Base-by-base conservation (phyloP, 345 rosid genomes). In the Eucalyptus caleyi region DNA sequence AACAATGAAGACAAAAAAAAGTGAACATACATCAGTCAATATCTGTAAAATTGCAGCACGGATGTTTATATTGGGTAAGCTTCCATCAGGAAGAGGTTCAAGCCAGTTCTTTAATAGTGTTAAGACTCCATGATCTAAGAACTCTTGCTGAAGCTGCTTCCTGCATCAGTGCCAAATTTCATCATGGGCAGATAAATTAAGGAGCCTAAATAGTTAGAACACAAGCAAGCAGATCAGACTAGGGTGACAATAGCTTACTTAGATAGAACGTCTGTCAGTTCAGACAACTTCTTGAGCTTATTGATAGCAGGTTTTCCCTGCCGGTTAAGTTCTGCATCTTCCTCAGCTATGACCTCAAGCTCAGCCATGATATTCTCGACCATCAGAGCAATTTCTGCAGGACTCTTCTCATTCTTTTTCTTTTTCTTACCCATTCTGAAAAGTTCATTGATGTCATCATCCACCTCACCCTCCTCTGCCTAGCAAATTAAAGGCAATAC, bases 11-110 rank as follows among this genome's bases (percentile, higher is more conserved):
- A 86, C 34, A 27, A 50, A 51, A 59, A 90, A 80, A 54, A 42
- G 18, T 32, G 45, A 21, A 45, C 87, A 72, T 96, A 98, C 99
- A 93, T 97, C 99, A 88, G 95, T 91, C 91, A 98, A 92, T 90
- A 97, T 95, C 92, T 77, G 91, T 93, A 98, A 91, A 91, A 98
- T 93, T 88, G 99, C 98, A 42, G 97, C 98, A 54, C 99, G 98
- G 88, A 98, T 98, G 89, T 98, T 98, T 91, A 96, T 96, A 91
- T 95, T 97, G 18, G 99, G 99, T 90, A 98, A 94, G 90, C 99
- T 98, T 90, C 98, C 98, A 93, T 98, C 99, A 62, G 99, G 99
- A 92, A 97, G 99, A 50, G 99, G 99, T 91, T 98, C 99, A 72
- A 98, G 99, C 99, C 99, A 97, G 90, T 94, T 96, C 96, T 96